phyloP scores from a whole-genome alignment of 768 basidiomycete genomes.

The Pulveroboletus frians region DNA sequence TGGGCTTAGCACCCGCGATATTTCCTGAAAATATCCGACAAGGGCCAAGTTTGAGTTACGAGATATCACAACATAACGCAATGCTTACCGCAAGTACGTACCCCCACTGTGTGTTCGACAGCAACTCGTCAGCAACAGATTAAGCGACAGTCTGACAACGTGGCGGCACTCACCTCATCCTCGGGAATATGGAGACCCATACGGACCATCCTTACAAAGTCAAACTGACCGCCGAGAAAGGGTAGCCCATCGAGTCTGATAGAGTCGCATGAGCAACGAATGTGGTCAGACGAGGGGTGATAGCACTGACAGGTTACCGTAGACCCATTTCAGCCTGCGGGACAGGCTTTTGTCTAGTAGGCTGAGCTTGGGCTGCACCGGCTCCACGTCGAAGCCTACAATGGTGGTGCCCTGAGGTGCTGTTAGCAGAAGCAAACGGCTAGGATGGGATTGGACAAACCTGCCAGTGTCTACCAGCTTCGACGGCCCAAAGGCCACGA shows the following conservation, averaged over 20 bases:
- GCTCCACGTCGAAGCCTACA: slow-evolving; percentile 54
- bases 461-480: slow-evolving; percentile 63
- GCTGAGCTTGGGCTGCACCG: slow-evolving; percentile 47
- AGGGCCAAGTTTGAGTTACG: slow-evolving; percentile 14
- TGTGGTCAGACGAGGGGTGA: background rate
- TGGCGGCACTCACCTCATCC: slow-evolving; percentile 47
- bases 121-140: slow-evolving; percentile 14
- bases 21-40: slow-evolving; percentile 43
- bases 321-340: slow-evolving; percentile 57
- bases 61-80: slow-evolving; percentile 6
- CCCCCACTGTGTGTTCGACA: slow-evolving; percentile 47
- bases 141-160: background rate
- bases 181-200: slow-evolving; percentile 69
- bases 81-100: slow-evolving; percentile 53
- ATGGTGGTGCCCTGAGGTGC: slow-evolving; percentile 44
- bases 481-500: slow-evolving; percentile 63
- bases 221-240: slow-evolving; percentile 52
- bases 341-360: slow-evolving; percentile 39
- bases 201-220: slow-evolving; percentile 59
- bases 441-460: slow-evolving; percentile 33
- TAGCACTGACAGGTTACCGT: slow-evolving; percentile 68
- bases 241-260: slow-evolving; percentile 60
- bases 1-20: slow-evolving; percentile 58
- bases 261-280: slow-evolving; percentile 5
- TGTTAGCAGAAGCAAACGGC: background rate